A percentile compares a stretch with the other conserved stretches of the same genome.
phyloP scores from a whole-genome alignment of 306 rosid genomes.

The Medicago ruthenica region DNA sequence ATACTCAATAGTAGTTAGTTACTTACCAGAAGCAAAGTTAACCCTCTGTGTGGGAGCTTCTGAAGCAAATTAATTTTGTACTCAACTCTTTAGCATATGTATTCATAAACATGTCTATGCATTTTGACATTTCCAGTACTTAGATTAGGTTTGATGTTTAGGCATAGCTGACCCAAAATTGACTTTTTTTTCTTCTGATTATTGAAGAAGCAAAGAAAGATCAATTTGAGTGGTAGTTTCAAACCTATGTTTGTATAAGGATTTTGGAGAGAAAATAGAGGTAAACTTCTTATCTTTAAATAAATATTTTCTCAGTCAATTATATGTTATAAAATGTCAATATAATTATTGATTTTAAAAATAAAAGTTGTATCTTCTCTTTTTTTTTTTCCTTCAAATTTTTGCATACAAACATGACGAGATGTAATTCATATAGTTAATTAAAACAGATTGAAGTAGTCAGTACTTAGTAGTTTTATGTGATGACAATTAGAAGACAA shows the following conservation, averaged over 20 bases:
- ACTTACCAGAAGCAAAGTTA: background rate
- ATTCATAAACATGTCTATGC: constrained; percentile 13
- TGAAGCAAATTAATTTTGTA: constrained; percentile 33
- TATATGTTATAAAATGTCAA: background rate
- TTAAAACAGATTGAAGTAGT: too few species aligned
- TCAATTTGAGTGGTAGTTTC: background rate
- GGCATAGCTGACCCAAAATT: constrained; percentile 19
- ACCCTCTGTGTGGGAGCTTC: constrained; percentile 26
- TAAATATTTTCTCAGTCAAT: background rate
- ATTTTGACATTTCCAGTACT: background rate
- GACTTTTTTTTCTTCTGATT: background rate
- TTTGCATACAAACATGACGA: too few species aligned
- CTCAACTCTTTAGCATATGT: constrained; percentile 18
- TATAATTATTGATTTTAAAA: too few species aligned
- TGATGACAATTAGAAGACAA: too few species aligned
- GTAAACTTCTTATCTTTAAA: background rate
- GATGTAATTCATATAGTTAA: too few species aligned
- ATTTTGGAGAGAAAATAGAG: background rate
- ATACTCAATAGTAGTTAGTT: constrained; percentile 17
- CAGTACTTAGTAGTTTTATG: too few species aligned
- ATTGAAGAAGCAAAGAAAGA: constrained; percentile 5
- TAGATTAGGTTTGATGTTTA: background rate
- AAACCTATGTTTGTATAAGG: constrained; percentile 5
- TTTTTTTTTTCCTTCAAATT: too few species aligned
- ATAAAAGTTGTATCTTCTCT: too few species aligned